Percentiles rank a stretch among this genome's conserved stretches.
phyloP scores from a whole-genome alignment of 352 stramenopile genomes.

The Globisporangium spiculum region DNA sequence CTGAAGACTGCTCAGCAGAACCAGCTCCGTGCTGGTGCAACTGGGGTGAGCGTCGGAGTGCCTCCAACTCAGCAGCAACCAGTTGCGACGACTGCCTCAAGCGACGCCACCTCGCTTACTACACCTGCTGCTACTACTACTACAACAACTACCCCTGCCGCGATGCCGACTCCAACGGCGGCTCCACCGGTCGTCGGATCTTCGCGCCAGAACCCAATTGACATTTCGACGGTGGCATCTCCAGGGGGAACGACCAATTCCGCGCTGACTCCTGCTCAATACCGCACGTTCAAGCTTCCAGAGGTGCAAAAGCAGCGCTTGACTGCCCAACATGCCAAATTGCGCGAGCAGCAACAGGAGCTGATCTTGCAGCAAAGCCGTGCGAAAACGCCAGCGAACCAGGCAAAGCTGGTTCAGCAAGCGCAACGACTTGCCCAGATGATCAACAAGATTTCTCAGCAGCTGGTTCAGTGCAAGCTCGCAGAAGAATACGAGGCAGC shows the following conservation, averaged over 20 bases:
- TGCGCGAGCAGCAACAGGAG: constrained; percentile 78
- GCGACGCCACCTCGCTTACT: constrained; percentile 19
- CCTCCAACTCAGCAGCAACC: constrained; percentile 20
- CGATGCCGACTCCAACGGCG: constrained; percentile 10
- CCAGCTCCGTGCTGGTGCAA: constrained; percentile 23
- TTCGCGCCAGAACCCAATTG: constrained; percentile 48
- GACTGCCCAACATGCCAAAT: constrained; percentile 64
- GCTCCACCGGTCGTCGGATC: constrained; percentile 27
- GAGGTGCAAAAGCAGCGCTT: constrained; percentile 66
- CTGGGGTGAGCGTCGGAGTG: constrained; percentile 5
- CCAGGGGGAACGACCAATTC: constrained; percentile 27
- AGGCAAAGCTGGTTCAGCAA: constrained; percentile 73
- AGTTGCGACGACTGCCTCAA: constrained; percentile 10
- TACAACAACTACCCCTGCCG: background rate
- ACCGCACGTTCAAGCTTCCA: constrained; percentile 69
- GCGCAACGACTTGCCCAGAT: constrained; percentile 75
- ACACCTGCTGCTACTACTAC: constrained; percentile 7
- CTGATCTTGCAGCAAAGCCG: constrained; percentile 71
- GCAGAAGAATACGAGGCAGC: constrained; percentile 77
- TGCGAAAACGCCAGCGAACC: constrained; percentile 62
- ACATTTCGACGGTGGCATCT: constrained; percentile 35
- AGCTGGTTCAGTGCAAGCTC: constrained; percentile 80
- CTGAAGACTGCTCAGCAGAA: constrained; percentile 36
- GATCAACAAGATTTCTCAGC: constrained; percentile 87
- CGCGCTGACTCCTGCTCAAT: constrained; percentile 64